phyloP scores from a whole-genome alignment of 208 protist genomes.

The Leptomonas pyrrhocoris region DNA sequence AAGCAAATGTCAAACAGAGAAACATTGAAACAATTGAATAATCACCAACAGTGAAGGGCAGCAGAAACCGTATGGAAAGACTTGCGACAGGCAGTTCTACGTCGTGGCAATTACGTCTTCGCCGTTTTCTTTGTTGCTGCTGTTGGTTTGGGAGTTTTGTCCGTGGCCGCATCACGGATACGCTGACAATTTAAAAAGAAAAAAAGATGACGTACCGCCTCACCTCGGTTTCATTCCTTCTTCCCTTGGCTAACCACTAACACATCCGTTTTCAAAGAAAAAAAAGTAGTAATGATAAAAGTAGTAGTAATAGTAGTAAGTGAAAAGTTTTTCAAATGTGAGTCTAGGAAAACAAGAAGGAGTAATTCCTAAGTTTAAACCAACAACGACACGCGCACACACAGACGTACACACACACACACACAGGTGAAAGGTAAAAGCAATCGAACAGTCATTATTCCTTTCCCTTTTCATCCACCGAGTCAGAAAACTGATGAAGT shows the following conservation, averaged over 20 bases:
- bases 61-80: no score
- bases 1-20: no score
- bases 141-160: background rate
- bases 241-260: no score
- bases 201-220: background rate
- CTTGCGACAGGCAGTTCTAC: no score
- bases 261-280: background rate
- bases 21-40: no score
- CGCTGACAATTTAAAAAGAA: background rate
- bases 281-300: background rate
- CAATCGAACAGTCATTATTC: background rate
- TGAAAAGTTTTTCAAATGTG: background rate
- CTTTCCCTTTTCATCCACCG: slow-evolving; percentile 23
- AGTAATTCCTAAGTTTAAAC: slow-evolving; percentile 27
- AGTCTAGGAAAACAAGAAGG: slow-evolving; percentile 1
- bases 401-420: background rate
- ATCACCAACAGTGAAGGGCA: no score
- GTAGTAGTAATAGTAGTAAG: background rate
- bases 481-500: background rate
- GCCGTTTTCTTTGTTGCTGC: background rate
- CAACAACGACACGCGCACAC: slow-evolving; percentile 7
- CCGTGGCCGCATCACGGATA: background rate
- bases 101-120: no score
- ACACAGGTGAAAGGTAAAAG: no score
- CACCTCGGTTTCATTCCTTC: background rate